These are phyloP conservation scores for Axilococcus clingmanii DNA, from an alignment of 139 green algal genomes.

Conservation along the genomic window DNA sequence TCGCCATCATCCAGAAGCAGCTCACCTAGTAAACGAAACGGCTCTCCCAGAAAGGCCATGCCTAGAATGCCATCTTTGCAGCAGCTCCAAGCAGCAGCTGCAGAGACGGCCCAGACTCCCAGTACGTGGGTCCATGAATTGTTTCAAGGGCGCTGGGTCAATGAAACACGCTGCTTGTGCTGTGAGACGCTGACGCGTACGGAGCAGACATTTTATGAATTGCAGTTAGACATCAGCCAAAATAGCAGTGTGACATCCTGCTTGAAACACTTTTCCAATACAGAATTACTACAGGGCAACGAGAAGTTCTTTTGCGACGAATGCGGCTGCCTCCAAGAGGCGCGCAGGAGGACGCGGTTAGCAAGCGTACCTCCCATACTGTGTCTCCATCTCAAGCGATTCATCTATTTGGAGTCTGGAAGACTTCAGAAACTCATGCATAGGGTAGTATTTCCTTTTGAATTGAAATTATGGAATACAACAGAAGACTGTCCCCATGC, in stretches of 20 bases:
- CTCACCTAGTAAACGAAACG: not conserved
- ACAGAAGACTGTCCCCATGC: constrained; percentile 42
- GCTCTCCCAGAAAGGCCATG: not conserved
- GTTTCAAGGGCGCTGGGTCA: constrained; percentile 86
- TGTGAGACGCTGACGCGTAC: constrained; percentile 67
- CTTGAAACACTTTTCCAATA: constrained; percentile 79
- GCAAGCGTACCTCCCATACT: constrained; percentile 62
- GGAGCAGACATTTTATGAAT: constrained; percentile 92
- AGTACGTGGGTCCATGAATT: constrained; percentile 89
- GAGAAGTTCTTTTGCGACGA: constrained; percentile 98
- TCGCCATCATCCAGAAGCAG: not conserved
- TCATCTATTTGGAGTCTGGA: constrained; percentile 83
- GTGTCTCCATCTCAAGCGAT: constrained; percentile 92
- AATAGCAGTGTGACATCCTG: constrained; percentile 81
- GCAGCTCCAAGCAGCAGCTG: constrained; percentile 15
- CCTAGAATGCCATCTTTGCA: constrained; percentile 14
- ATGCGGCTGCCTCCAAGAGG: constrained; percentile 73
- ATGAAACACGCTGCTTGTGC: constrained; percentile 86
- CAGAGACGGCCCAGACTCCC: constrained; percentile 1
- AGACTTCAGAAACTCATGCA: constrained; percentile 92
- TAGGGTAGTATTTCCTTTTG: constrained; percentile 91
- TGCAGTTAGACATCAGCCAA: constrained; percentile 88
- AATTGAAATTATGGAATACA: constrained; percentile 89
- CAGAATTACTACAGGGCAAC: constrained; percentile 65
- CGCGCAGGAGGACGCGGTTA: constrained; percentile 81